Conservation (phyloP, 176 grass and related monocot genomes). For the Bolboschoenus planiculmis region DNA sequence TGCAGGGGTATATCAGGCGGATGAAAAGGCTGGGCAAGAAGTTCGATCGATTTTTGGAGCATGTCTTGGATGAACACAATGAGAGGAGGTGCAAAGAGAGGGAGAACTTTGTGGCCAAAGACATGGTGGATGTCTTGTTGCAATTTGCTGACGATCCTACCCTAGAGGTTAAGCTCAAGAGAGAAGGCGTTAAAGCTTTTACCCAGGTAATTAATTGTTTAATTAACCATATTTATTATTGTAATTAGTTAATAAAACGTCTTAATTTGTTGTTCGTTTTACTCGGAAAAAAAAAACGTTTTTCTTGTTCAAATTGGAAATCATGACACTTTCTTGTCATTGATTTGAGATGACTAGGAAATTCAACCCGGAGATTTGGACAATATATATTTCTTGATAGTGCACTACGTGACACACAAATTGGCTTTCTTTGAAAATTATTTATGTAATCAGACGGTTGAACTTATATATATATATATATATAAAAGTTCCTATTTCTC, state of each 20-base stretch:
- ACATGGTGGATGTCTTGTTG: conserved; percentile 91
- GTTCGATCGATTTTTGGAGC: conserved; percentile 80
- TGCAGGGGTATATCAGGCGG: conserved; percentile 76
- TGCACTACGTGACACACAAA: neutral
- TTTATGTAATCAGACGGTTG: neutral
- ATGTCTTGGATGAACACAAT: conserved; percentile 72
- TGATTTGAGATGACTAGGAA: neutral
- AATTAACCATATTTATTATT: neutral
- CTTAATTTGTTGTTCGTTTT: neutral
- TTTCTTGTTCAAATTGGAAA: neutral
- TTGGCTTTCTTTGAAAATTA: neutral
- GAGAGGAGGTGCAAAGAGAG: conserved; percentile 35
- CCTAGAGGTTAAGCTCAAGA: conserved; percentile 57
- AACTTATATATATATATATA: too few relatives aligned
- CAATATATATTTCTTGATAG: neutral
- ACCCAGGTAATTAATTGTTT: conserved; percentile 43
- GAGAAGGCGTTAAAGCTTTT: conserved; percentile 49
- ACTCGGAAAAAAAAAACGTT: too few relatives aligned
- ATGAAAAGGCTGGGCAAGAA: conserved; percentile 77
- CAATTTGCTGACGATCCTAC: conserved; percentile 55
- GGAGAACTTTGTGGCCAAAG: conserved; percentile 49
- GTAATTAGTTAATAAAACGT: neutral
- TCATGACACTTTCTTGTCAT: too few relatives aligned
- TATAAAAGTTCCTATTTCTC: neutral
- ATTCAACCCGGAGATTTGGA: neutral